Conservation (phyloP, 306 rosid genomes). For the Trifolium fragiferum region DNA sequence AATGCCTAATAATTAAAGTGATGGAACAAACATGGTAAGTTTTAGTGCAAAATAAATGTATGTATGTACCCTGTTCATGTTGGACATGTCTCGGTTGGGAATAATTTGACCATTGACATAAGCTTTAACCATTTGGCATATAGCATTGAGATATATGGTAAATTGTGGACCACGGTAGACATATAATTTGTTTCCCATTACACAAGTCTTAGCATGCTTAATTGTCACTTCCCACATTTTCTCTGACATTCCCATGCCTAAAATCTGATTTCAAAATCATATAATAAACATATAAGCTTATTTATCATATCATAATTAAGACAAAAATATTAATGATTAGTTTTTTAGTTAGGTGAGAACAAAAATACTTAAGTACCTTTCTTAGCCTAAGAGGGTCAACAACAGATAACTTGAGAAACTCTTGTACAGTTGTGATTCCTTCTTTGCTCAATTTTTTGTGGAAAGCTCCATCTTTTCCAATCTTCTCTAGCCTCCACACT, state of each 20-base stretch:
- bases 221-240: constrained; percentile 78
- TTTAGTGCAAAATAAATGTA: not conserved
- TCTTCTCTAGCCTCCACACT: constrained; percentile 95
- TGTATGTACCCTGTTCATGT: constrained; percentile 57
- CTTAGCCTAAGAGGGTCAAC: constrained; percentile 58
- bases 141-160: constrained; percentile 52
- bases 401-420: constrained; percentile 65
- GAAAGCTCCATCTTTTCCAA: constrained; percentile 92
- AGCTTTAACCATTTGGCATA: constrained; percentile 67
- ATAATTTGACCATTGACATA: constrained; percentile 53
- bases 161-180: constrained; percentile 42
- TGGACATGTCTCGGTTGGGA: constrained; percentile 36
- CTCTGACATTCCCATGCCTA: constrained; percentile 84
- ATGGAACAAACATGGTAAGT: not conserved
- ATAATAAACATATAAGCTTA: not conserved
- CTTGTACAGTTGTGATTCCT: constrained; percentile 68
- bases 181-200: constrained; percentile 58
- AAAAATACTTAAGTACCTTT: constrained; percentile 41
- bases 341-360: not conserved
- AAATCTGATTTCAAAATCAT: constrained; percentile 48
- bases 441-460: constrained; percentile 54
- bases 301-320: not conserved
- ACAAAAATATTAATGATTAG: not conserved
- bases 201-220: constrained; percentile 78
- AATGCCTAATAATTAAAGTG: not conserved